Evolutionary conservation across 805 yeast genomes (phyloP), one percentile per base, ranked within the genome.

Genomic region (Nematodospora valgi): DNA sequence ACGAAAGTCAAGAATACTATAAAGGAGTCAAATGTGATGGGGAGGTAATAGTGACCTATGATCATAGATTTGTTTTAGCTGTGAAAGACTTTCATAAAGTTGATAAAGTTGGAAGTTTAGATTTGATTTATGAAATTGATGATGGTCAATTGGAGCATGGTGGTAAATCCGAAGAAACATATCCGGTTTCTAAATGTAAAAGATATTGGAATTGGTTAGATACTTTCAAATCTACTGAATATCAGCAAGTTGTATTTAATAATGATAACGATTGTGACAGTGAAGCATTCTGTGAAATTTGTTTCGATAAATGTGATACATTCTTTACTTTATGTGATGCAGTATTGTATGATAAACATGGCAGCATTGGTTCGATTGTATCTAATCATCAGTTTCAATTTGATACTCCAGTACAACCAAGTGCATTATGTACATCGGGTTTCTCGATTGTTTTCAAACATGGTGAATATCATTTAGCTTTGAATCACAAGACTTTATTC

Each of bases 291-390:
- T n/a, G n/a, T n/a, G n/a, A n/a, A n/a, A n/a, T n/a, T 30, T 22
- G 27, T 16, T n/a, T 22, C 10, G 24, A 13, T 14, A 16, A 30
- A 11, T 12, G 16, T 30, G 33, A 15, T 5, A 22, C 16, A 10
- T 16, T 78, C 30, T 65, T 82, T 70, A 64, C 70, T 23, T 70
- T 83, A 52, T 59, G 64, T 23, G 64, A 52, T 17, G 61, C 78
- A 45, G 51, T 76, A 31, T 67, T 83, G 51, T 71, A 64, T 13
- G 39, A 37, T 27, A 29, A 32, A 23, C 8, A 13, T 7, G 33
- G 28, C 21, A 26, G 23, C 19, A 37, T 15, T 16, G 39, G 39
- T 11, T 27, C 23, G 15, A 37, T 37, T 27, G 39, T 37, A 14
- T 28, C 39, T 5, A 37, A 37, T 20, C 39, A 37, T 31, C 39